Conservation (phyloP, 2,329 filamentous ascomycete genomes). For the Cryphonectria carpinicola region DNA sequence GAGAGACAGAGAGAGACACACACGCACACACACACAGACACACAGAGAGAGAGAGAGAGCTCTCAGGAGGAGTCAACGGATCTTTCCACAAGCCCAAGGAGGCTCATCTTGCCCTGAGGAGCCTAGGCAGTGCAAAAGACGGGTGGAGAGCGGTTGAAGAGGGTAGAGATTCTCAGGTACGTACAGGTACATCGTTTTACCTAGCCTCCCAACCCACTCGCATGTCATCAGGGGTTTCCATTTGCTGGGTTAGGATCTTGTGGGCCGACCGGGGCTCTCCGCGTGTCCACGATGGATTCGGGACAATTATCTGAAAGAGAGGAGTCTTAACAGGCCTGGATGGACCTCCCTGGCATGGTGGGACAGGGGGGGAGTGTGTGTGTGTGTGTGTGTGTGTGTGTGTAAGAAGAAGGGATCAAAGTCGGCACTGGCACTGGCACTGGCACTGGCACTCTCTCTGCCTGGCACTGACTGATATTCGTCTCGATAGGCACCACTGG, state of each 20-base stretch:
- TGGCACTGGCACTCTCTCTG: neutral
- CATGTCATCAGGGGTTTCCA: conserved; percentile 27
- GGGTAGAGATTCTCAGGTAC: conserved; percentile 21
- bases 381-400: no score
- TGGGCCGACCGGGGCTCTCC: conserved; percentile 29
- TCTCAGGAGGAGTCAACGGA: conserved; percentile 23
- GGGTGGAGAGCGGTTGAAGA: conserved; percentile 26
- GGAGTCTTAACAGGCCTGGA: conserved; percentile 23
- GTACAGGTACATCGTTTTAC: conserved; percentile 21
- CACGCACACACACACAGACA: no score
- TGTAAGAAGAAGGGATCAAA: neutral
- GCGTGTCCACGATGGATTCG: conserved; percentile 30
- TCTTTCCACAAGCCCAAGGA: conserved; percentile 20
- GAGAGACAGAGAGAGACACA: no score
- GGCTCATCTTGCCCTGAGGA: conserved; percentile 25
- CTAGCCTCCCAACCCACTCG: neutral
- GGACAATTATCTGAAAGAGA: conserved; percentile 30
- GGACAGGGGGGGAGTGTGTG: conserved; percentile 2
- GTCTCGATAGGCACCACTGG: conserved; percentile 24
- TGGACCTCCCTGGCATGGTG: conserved; percentile 27
- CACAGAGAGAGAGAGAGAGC: neutral
- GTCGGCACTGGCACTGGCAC: neutral
- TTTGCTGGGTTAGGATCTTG: conserved; percentile 26
- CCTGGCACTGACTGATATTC: conserved; percentile 21
- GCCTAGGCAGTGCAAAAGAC: conserved; percentile 22